phyloP scores from a whole-genome alignment of 2,329 filamentous ascomycete genomes.

The Periconia macrospinosa region DNA sequence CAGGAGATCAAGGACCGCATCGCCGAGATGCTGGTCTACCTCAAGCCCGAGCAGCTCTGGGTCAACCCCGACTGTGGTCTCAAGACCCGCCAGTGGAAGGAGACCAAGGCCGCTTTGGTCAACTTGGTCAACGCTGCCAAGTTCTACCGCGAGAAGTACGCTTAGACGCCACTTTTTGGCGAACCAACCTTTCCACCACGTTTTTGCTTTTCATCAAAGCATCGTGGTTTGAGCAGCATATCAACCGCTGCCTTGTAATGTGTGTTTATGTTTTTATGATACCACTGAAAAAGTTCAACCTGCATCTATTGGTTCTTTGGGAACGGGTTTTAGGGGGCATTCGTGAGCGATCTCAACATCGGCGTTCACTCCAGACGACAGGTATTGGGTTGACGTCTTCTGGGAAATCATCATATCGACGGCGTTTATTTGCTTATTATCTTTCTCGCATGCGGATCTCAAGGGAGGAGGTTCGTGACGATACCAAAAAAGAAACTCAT shows the following conservation, averaged over 20 bases:
- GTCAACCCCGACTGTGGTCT: slow-evolving; percentile 99
- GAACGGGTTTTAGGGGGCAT: slow-evolving; percentile 21
- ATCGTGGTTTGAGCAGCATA: slow-evolving; percentile 35
- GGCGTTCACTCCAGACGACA: slow-evolving; percentile 35
- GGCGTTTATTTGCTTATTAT: neutral
- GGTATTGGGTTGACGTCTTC: slow-evolving; percentile 1
- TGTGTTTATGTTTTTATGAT: slow-evolving; percentile 44
- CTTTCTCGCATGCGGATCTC: neutral
- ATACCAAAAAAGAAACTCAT: neutral
- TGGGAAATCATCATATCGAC: neutral
- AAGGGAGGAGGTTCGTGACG: neutral
- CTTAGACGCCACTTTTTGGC: slow-evolving; percentile 51
- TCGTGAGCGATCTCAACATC: slow-evolving; percentile 44
- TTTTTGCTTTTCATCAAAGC: slow-evolving; percentile 35
- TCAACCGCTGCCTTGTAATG: slow-evolving; percentile 44
- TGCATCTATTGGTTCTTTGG: slow-evolving; percentile 42
- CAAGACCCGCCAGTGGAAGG: slow-evolving; percentile 98
- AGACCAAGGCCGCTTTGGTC: slow-evolving; percentile 93
- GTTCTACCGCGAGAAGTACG: slow-evolving; percentile 89
- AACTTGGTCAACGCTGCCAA: slow-evolving; percentile 99
- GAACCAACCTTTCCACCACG: slow-evolving; percentile 9
- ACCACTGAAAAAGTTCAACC: slow-evolving; percentile 49
- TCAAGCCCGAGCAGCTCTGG: slow-evolving; percentile 99
- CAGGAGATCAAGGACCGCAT: slow-evolving; percentile 98
- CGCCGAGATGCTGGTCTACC: slow-evolving; percentile 93